Evolutionary conservation across 2,329 filamentous ascomycete genomes (phyloP), one percentile per base, ranked within the genome.

Genomic region (Pseudovirgaria hyperparasitica): DNA sequence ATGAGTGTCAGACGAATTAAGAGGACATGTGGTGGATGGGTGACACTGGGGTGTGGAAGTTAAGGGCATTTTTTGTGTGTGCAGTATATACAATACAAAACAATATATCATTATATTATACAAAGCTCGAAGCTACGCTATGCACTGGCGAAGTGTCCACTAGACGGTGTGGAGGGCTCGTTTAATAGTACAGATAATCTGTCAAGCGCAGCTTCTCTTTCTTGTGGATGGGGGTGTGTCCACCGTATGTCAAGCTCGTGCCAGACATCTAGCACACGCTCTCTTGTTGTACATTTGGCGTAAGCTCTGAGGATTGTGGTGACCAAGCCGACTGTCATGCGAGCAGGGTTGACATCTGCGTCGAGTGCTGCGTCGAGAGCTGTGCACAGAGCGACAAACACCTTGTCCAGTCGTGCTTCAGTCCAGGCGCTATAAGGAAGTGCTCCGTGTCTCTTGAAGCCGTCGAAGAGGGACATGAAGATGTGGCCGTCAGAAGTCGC

Each of bases 391-490:
- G 62, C 64, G n/a, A n/a, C n/a, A n/a, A n/a, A n/a, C n/a, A n/a
- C n/a, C 22, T n/a, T n/a, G n/a, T 76, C 65, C 3, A 96, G 66
- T n/a, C 73, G 67, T 37, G 67, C 54, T 16, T 62, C 58, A 16
- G 72, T 82, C 87, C 90, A 98, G 9, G 71, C 64, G 0, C 75
- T 74, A 36, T 74, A 60, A 14, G 61, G 56, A 11, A 65, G 53
- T 15, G 72, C 74, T 8, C 86, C 87, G 44, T 93, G 76, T 3
- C 60, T 52, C 17, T 67, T 64, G 46, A 96, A 98, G 0, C 81
- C 85, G 41, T 82, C 77, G 55, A 96, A 81, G 4, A 96, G 61
- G 6, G 78, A 67, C 19, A 90, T 62, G 43, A 87, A 94, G 14
- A 92, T 69, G 31, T 77, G 69, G 5, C 78, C 79, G 34, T 87